Base-by-base conservation (phyloP, 139 green algal genomes). In the Chlamydomonas incerta region DNA sequence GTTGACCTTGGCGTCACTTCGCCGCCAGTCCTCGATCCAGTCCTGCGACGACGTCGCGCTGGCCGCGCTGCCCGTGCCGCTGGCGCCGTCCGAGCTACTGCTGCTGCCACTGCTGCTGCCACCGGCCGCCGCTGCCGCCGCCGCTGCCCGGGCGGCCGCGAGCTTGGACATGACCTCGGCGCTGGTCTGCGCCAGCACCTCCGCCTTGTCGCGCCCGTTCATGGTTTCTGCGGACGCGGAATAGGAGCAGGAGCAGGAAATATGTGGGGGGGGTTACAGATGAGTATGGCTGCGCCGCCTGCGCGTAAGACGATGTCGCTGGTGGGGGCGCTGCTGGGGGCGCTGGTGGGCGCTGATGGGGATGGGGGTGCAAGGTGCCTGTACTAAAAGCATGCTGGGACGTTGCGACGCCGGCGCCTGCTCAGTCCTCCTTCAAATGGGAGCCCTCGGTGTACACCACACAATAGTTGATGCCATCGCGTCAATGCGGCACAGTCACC, bases 1-100 rank as follows among this genome's bases (percentile, higher is more conserved):
- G 69, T 86, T 86, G 17, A 86, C 80, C 80, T 85, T 85, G 66
- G 79, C 65, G 65, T 85, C 79, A 31, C 75, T 31, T 1, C 46
- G 79, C 79, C 58, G 60, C 66, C 65, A 85, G 47, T 85, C 79
- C 31, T 34, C 67, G 2, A 11, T 8, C 26, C 26, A 34, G 67
- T 72, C 67, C 33, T 33, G 31, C 1, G 13, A 17, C 67, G 17
- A 14, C 18, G 33, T 34, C 67, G 79, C 65, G 41, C 26, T 46
- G 41, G 63, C 47, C 66, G 24, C 20, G 8, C 77, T 20, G 57
- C 15, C n/a, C 29, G n/a, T 26, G 5, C 31, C 5, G 47, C 15
- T 17, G 17, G 57, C 57, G 57, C n/a, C 50, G 21, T 10, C 33
- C 23, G 31, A 8, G 41, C 41, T 8, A 8, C 77, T 20, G 57